Percentiles rank a stretch among this genome's conserved stretches.
Conservation (phyloP, 192 early-diverging fungal species). For the Coemansia sp. region DNA sequence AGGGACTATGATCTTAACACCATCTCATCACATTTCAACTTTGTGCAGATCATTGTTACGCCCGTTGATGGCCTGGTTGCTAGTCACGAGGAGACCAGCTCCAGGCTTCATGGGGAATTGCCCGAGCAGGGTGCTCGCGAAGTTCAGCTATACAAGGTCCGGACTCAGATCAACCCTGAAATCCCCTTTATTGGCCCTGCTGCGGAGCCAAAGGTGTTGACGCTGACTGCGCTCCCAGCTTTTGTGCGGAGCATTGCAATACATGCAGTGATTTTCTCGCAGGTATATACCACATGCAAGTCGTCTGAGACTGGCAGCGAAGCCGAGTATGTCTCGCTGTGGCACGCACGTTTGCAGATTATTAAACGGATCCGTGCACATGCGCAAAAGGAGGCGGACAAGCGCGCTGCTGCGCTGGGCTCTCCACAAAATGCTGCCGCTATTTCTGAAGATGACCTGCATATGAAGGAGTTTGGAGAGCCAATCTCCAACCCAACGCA, state of each 20-base stretch:
- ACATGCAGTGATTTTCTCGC: conserved; percentile 86
- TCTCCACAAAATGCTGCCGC: neutral
- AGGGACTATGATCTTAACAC: conserved; percentile 81
- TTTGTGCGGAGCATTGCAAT: conserved; percentile 84
- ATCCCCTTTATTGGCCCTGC: conserved; percentile 84
- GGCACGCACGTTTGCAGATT: conserved; percentile 83
- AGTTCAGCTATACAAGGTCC: conserved; percentile 60
- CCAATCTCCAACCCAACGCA: conserved; percentile 25
- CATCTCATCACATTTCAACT: conserved; percentile 92
- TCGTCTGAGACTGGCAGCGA: conserved; percentile 51
- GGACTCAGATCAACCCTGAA: conserved; percentile 67
- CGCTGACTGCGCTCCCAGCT: conserved; percentile 68
- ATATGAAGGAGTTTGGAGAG: conserved; percentile 27
- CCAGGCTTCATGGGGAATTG: conserved; percentile 11
- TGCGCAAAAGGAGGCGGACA: conserved; percentile 24
- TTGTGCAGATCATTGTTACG: conserved; percentile 89
- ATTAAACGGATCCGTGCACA: conserved; percentile 72
- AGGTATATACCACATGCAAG: conserved; percentile 75
- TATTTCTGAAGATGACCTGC: neutral
- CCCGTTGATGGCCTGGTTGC: conserved; percentile 68
- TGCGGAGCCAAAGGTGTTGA: conserved; percentile 78
- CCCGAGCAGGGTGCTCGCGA: neutral
- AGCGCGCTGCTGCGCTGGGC: neutral
- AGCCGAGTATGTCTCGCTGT: conserved; percentile 80
- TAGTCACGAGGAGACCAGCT: conserved; percentile 63